Evolutionary conservation across 176 grass and related monocot genomes (phyloP).

Genomic region (Avena insularis): DNA sequence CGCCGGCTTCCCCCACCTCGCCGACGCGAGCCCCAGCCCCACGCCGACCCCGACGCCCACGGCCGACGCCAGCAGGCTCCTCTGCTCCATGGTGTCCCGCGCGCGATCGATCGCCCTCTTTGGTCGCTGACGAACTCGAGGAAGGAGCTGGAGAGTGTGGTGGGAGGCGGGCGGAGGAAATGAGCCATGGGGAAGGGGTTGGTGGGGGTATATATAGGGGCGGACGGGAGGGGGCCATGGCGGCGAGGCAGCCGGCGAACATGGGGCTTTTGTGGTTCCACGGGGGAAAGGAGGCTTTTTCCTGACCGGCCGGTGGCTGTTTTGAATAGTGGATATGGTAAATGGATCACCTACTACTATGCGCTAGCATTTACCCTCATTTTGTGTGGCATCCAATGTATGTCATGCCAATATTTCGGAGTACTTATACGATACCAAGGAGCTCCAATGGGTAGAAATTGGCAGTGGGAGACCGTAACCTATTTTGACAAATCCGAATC

Average conservation of each 20-base stretch:
- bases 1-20: slow-evolving; percentile 45
- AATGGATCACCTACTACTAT: background rate
- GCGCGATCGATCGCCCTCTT: background rate
- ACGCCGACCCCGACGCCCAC: slow-evolving; percentile 84
- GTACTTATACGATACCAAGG: no score
- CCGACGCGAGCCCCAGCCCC: slow-evolving; percentile 77
- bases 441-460: no score
- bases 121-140: background rate
- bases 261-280: slow-evolving; percentile 1
- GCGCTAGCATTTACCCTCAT: no score
- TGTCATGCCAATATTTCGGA: no score
- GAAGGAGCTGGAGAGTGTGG: background rate
- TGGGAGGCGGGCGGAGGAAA: slow-evolving; percentile 16
- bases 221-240: background rate
- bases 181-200: slow-evolving; percentile 41
- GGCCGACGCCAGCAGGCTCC: slow-evolving; percentile 78
- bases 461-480: no score
- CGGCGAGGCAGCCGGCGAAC: slow-evolving; percentile 39
- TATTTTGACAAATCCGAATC: no score
- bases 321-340: background rate
- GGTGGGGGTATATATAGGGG: slow-evolving; percentile 57
- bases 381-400: no score
- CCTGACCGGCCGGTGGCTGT: background rate
- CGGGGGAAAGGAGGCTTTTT: background rate
- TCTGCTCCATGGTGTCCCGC: slow-evolving; percentile 79